Evolutionary conservation across 177 flowering plant species (phyloP).

Genomic region (Tripterygium wilfordii): DNA sequence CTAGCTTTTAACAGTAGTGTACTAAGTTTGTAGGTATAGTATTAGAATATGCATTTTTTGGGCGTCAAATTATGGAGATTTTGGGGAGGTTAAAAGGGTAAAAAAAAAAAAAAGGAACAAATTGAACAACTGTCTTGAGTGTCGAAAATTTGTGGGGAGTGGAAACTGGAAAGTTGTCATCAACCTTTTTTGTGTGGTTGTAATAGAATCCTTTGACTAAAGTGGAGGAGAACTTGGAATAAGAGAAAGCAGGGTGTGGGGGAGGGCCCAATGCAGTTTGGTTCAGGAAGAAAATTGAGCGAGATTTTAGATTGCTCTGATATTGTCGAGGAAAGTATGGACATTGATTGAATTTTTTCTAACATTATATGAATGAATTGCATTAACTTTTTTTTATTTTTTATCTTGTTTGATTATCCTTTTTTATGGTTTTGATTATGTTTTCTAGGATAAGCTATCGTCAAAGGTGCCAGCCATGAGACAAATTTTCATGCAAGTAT

Average conservation of each 20-base stretch:
- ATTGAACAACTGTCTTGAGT: constrained; percentile 4
- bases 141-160: constrained; percentile 11
- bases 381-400: too few relatives aligned
- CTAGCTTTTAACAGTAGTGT: constrained; percentile 22
- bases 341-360: too few relatives aligned
- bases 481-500: too few relatives aligned
- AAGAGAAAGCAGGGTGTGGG: constrained; percentile 10
- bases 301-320: too few relatives aligned
- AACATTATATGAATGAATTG: too few relatives aligned
- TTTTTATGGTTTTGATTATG: too few relatives aligned
- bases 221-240: constrained; percentile 15
- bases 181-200: constrained; percentile 12
- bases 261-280: background rate
- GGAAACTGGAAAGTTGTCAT: background rate
- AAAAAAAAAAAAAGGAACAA: background rate
- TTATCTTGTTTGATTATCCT: too few relatives aligned
- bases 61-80: background rate
- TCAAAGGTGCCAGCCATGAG: too few relatives aligned
- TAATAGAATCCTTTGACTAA: constrained; percentile 27
- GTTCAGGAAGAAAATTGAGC: constrained; percentile 1
- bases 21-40: background rate
- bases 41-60: background rate
- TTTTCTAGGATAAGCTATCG: too few relatives aligned
- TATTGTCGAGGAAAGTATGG: too few relatives aligned
- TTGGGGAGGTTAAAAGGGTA: background rate